Conservation (phyloP, 2,329 filamentous ascomycete species). For the Xylaria sp. region DNA sequence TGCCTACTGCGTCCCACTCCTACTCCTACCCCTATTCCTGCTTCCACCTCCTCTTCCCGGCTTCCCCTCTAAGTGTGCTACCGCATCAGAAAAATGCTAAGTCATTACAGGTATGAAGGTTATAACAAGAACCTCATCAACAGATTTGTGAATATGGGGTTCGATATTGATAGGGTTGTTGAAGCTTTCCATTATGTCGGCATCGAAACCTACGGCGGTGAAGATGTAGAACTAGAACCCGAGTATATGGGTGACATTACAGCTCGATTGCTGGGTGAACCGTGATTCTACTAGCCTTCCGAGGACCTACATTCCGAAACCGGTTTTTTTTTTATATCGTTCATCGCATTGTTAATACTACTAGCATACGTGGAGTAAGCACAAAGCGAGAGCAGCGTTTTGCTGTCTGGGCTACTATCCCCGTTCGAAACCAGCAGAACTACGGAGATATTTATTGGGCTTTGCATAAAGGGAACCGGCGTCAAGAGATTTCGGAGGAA, state of each 20-base stretch:
- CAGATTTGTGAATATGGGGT: conserved; percentile 90
- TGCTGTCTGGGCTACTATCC: not conserved
- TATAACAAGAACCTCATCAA: conserved; percentile 88
- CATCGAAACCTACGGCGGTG: conserved; percentile 79
- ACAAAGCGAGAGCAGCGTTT: conserved; percentile 5
- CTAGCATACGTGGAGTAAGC: conserved; percentile 18
- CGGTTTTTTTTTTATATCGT: not conserved
- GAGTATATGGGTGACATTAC: conserved; percentile 92
- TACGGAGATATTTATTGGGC: conserved; percentile 14
- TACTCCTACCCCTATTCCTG: not conserved
- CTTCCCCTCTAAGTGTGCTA: conserved; percentile 20
- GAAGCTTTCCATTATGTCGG: conserved; percentile 83
- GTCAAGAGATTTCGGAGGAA: conserved; percentile 3
- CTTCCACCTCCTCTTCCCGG: not conserved
- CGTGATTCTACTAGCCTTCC: conserved; percentile 20
- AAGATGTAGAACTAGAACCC: conserved; percentile 88
- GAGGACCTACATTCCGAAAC: not conserved
- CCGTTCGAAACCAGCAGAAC: not conserved
- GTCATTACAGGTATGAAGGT: conserved; percentile 80
- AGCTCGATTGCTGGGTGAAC: conserved; percentile 83
- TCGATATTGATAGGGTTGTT: conserved; percentile 86
- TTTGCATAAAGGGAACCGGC: conserved; percentile 30
- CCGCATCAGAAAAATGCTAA: no score
- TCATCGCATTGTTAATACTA: conserved; percentile 7
- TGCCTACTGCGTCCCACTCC: not conserved